These are phyloP conservation scores for Pigoraptor vietnamica DNA, from an alignment of 78 protist species.

Conservation along the genomic window DNA sequence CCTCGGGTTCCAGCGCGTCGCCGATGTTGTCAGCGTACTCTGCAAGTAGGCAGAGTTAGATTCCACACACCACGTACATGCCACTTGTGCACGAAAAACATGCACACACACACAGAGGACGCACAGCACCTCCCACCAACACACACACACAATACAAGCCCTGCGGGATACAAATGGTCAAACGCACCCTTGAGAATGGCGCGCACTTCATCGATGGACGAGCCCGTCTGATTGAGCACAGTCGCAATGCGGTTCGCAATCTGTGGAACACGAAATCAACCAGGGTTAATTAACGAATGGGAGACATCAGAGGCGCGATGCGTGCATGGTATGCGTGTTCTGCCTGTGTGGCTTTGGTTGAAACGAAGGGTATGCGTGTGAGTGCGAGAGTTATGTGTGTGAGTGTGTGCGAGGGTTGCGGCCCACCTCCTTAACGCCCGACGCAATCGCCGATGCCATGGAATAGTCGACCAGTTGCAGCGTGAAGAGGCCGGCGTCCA, in stretches of 20 bases:
- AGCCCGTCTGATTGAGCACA: not conserved
- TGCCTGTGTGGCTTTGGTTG: no score
- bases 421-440: slow-evolving; percentile 9
- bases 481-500: slow-evolving; percentile 12
- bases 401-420: no score
- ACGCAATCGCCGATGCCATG: not conserved
- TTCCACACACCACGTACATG: no score
- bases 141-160: not conserved
- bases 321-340: not conserved
- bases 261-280: not conserved
- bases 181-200: not conserved
- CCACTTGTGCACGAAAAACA: not conserved
- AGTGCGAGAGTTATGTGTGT: no score
- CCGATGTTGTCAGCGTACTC: not conserved
- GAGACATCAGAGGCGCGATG: not conserved
- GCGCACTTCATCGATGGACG: not conserved
- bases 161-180: not conserved
- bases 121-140: not conserved
- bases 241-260: not conserved
- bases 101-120: not conserved
- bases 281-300: no score
- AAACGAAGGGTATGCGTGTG: no score
- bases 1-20: not conserved
- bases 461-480: slow-evolving; percentile 15
- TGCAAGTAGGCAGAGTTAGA: no score